Evolutionary conservation across 179 eudicot species (phyloP).

Genomic region (Spergularia azorica): DNA sequence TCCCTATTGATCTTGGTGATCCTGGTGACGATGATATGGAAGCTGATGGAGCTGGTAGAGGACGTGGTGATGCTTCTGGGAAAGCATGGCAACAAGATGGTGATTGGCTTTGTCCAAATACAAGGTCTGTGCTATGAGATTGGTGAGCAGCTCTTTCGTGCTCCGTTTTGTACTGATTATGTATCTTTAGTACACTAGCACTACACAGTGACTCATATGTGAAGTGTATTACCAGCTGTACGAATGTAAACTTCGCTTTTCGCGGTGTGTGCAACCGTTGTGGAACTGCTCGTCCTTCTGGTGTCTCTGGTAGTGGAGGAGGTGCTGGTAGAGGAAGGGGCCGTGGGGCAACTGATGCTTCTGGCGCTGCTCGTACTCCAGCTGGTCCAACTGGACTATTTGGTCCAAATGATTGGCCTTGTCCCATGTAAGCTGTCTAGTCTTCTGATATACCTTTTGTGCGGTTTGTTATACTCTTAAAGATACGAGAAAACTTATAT

Average conservation of each 20-base stretch:
- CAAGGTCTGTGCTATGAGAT: constrained; percentile 99
- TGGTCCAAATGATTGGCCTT: constrained; percentile 99
- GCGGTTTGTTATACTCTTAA: background rate
- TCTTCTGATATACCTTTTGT: background rate
- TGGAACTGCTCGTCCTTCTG: constrained; percentile 97
- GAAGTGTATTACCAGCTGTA: constrained; percentile 61
- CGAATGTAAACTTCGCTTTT: constrained; percentile 94
- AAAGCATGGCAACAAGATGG: constrained; percentile 99
- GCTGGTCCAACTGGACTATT: constrained; percentile 80
- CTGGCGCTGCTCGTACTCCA: constrained; percentile 54
- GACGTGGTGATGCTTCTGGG: constrained; percentile 75
- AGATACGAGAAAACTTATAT: background rate
- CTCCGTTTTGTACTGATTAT: constrained; percentile 24
- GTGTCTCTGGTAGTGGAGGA: constrained; percentile 68
- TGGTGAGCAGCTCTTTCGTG: constrained; percentile 96
- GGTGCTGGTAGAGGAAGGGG: constrained; percentile 94
- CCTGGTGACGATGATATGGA: constrained; percentile 47
- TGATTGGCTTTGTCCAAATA: constrained; percentile 96
- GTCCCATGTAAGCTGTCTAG: constrained; percentile 83
- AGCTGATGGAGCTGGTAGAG: constrained; percentile 57
- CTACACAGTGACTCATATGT: constrained; percentile 25
- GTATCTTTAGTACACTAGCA: background rate
- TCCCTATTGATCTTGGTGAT: constrained; percentile 43
- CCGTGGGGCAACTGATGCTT: constrained; percentile 67
- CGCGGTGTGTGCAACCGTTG: constrained; percentile 99